Base-by-base conservation (phyloP, 140 eudicot species). In the Senecio squalidus region DNA sequence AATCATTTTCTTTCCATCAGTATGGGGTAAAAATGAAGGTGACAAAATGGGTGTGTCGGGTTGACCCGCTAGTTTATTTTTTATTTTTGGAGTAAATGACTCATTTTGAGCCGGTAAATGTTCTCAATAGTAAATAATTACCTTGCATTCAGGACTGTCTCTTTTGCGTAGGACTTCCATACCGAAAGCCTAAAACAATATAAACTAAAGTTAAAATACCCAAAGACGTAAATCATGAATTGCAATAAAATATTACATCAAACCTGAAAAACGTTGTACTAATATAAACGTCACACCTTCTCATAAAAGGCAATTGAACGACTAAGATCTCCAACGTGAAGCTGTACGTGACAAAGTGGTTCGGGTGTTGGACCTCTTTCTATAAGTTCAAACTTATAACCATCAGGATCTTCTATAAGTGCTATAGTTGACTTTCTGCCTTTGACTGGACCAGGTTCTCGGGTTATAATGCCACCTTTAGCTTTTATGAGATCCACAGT, bases 241-340 rank as follows among this genome's bases (percentile, higher is more conserved):
- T 26, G 38, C 58, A 7, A 13, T 5, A 39, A 27, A 52, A 26
- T 14, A 34, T 74, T 49, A 8, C 22, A 36, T 16, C 45, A 49
- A 52, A 27, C 30, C 53, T 58, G 44, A 16, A 17, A 15, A 25
- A 17, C 1, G 10, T n/a, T 6, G 17, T 21, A 16, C 34, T 57
- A n/a, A n/a, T 10, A 8, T 3, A 25, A 16, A 8, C 13, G 5
- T 49, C 64, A 53, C 55, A 84, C 94, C 85, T 84, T 80, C 71
- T 84, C 79, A 73, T 84, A 84, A 43, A 84, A 84, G 27, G 67
- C 71, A n/a, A 84, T 74, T 41, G 94, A 44, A 11, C 85, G 94
- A 24, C 80, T 83, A 68, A 84, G 94, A 80, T 84, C 94, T 40
- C 94, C 94, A 23, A 84, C 94, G 11, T 88, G 76, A 56, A 84